Evolutionary conservation across 495 filamentous ascomycete species (phyloP).

Genomic region (Aspergillus avenaceus): DNA sequence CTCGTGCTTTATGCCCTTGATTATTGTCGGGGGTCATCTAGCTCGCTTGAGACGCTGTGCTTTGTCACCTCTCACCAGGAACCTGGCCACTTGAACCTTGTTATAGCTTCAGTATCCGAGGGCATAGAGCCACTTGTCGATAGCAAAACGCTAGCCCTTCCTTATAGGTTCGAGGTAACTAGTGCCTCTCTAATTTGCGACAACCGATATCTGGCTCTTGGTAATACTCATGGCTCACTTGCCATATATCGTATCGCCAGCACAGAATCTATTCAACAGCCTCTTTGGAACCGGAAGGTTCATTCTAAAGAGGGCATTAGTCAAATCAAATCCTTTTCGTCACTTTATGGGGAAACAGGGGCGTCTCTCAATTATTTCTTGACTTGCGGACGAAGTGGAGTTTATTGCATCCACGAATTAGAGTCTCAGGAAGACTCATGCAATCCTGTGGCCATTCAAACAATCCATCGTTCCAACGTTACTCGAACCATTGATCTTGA

Average conservation of each 20-base stretch:
- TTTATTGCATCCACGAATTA: constrained; percentile 54
- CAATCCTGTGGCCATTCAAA: constrained; percentile 25
- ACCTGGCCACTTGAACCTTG: constrained; percentile 25
- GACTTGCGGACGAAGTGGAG: constrained; percentile 71
- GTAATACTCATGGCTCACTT: constrained; percentile 61
- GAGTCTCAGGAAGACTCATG: constrained; percentile 1
- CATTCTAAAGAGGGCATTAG: constrained; percentile 69
- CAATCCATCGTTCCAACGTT: constrained; percentile 51
- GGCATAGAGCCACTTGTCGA: constrained; percentile 15
- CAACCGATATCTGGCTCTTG: constrained; percentile 54
- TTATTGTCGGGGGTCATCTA: constrained; percentile 5
- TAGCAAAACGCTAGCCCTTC: constrained; percentile 23
- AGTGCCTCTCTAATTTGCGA: constrained; percentile 34
- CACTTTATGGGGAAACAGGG: constrained; percentile 5
- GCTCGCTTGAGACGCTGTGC: constrained; percentile 8
- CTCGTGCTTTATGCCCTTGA: constrained; percentile 24
- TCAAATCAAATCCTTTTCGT: constrained; percentile 43
- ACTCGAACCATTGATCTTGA: constrained; percentile 67
- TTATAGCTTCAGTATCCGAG: constrained; percentile 19
- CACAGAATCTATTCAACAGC: constrained; percentile 16
- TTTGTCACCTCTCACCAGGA: constrained; percentile 31
- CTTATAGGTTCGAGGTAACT: constrained; percentile 31
- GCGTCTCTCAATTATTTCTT: constrained; percentile 37
- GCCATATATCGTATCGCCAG: constrained; percentile 43
- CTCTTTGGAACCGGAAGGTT: constrained; percentile 26